These are phyloP conservation scores for Helotiales sp. DNA, from an alignment of 2,329 filamentous ascomycete species.

Conservation along the genomic window DNA sequence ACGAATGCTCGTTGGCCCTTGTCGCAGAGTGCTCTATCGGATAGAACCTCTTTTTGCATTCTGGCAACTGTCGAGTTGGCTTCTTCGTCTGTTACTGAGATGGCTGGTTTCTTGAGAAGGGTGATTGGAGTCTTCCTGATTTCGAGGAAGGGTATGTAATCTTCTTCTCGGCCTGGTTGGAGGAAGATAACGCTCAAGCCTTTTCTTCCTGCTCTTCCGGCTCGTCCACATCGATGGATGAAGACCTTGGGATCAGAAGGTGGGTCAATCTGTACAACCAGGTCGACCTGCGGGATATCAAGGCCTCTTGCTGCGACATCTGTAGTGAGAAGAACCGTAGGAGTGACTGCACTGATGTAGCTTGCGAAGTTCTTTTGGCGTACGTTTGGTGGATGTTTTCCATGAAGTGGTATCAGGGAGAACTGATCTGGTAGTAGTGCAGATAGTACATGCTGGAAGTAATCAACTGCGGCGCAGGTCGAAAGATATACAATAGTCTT, in stretches of 20 bases:
- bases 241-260: constrained; percentile 91
- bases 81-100: constrained; percentile 61
- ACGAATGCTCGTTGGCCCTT: constrained; percentile 92
- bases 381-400: constrained; percentile 86
- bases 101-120: constrained; percentile 55
- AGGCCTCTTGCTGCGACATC: constrained; percentile 89
- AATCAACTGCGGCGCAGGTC: constrained; percentile 92
- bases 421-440: constrained; percentile 68
- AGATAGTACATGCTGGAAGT: constrained; percentile 81
- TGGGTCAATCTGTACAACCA: constrained; percentile 86
- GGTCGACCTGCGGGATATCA: constrained; percentile 87
- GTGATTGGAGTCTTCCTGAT: constrained; percentile 83
- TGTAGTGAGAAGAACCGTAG: constrained; percentile 84
- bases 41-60: constrained; percentile 59
- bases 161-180: constrained; percentile 81
- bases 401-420: constrained; percentile 78
- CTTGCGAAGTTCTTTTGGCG: constrained; percentile 83
- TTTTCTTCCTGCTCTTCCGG: constrained; percentile 83
- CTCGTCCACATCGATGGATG: constrained; percentile 87
- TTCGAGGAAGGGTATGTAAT: constrained; percentile 84
- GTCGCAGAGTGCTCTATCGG: constrained; percentile 64
- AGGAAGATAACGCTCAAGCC: constrained; percentile 86
- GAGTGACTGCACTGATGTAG: constrained; percentile 73
- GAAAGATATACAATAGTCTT: constrained; percentile 91
- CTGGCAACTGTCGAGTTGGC: constrained; percentile 55